Conservation (phyloP, 2,329 filamentous ascomycete species). For the Rhynchosporium secalis region DNA sequence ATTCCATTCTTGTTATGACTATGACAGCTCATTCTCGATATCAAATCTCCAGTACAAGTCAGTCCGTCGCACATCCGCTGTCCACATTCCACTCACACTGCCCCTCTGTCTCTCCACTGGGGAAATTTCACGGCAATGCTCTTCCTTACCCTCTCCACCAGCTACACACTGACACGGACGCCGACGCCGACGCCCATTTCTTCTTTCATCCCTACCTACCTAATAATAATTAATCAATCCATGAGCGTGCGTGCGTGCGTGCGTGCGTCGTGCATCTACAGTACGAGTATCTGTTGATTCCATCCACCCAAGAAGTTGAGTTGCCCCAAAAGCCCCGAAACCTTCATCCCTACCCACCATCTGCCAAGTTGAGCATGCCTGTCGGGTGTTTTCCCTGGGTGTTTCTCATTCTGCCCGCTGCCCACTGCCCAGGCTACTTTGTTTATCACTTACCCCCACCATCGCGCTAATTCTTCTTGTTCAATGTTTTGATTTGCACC, state of each 20-base stretch:
- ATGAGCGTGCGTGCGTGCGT: not conserved
- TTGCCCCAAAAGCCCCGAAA: slow-evolving; percentile 3
- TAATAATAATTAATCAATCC: not conserved
- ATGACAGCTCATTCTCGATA: slow-evolving; percentile 10
- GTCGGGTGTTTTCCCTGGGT: not conserved
- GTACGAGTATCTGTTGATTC: not conserved
- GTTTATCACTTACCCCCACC: slow-evolving; percentile 5
- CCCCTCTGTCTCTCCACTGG: not conserved
- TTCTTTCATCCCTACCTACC: not conserved
- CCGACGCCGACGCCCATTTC: not conserved
- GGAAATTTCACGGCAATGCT: slow-evolving; percentile 9
- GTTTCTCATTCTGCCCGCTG: slow-evolving; percentile 16
- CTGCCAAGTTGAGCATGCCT: not conserved
- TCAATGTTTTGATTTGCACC: slow-evolving; percentile 23
- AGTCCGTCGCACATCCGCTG: not conserved
- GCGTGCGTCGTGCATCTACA: too few species aligned
- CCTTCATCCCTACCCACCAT: slow-evolving; percentile 6
- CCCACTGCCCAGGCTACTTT: not conserved
- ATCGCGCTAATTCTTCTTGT: slow-evolving; percentile 13
- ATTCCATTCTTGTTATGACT: not conserved
- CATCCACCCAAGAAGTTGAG: not conserved
- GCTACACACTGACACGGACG: not conserved
- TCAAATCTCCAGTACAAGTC: slow-evolving; percentile 7
- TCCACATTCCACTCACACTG: not conserved
- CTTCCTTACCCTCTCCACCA: not conserved